phyloP scores from a whole-genome alignment of 73 alveolate genomes.

The Paramecium bursaria region DNA sequence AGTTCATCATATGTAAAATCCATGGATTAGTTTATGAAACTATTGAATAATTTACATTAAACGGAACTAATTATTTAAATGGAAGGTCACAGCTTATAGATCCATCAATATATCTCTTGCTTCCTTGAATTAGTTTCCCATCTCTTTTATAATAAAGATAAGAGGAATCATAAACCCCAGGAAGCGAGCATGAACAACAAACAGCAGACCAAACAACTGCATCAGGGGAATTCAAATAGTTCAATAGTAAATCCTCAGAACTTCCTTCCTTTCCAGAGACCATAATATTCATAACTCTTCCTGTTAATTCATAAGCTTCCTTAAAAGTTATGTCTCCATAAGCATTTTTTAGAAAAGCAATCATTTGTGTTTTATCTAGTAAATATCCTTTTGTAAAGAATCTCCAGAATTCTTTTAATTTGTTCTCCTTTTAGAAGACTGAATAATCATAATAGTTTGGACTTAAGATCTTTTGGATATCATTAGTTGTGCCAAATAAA shows the following conservation, averaged over 20 bases:
- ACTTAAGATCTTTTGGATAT: conserved; percentile 43
- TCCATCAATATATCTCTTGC: conserved; percentile 76
- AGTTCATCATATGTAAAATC: conserved; percentile 70
- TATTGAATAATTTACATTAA: conserved; percentile 78
- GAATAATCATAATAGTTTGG: conserved; percentile 29
- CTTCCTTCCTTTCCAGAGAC: conserved; percentile 72
- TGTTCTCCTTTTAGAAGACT: neutral
- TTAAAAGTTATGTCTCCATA: conserved; percentile 79
- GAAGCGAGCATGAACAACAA: conserved; percentile 77
- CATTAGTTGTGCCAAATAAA: conserved; percentile 56
- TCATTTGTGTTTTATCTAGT: conserved; percentile 66
- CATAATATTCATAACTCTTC: conserved; percentile 79
- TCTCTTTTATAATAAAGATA: conserved; percentile 74
- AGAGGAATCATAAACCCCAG: conserved; percentile 76
- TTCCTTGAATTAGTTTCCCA: conserved; percentile 72
- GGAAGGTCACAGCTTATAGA: conserved; percentile 82
- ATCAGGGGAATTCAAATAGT: conserved; percentile 83
- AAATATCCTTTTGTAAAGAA: conserved; percentile 72
- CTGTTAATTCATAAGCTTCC: conserved; percentile 78
- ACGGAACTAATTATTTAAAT: conserved; percentile 77
- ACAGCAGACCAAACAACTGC: conserved; percentile 83
- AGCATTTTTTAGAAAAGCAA: conserved; percentile 9
- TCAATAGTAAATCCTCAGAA: conserved; percentile 75
- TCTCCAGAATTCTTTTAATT: conserved; percentile 39
- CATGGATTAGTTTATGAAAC: conserved; percentile 81